Evolutionary conservation across 2,329 filamentous ascomycete species (phyloP), one percentile per base, ranked within the genome.

Genomic region (Penicillium sp.): DNA sequence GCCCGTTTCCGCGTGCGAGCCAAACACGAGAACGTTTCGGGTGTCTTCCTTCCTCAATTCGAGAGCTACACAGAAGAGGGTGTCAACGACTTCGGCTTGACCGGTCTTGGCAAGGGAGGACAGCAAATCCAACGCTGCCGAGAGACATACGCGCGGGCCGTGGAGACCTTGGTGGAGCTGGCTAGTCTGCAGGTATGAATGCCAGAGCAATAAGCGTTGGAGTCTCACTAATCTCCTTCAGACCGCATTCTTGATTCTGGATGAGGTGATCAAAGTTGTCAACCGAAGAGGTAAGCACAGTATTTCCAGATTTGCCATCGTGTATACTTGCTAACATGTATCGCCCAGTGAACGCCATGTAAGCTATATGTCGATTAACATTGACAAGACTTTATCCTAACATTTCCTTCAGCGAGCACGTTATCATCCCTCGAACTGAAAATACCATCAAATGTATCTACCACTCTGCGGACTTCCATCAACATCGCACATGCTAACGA

Each of bases 21-120:
- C 45, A 95, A 92, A 76, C 94, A 99, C 73, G 94, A 99, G 76
- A 99, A 99, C 77, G 92, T 99, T 45, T 96, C 92, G 6, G 94
- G 94, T 79, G 94, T 99, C 54, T 84, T 97, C 63, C 79, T 99
- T 38, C 94, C 94, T 25, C 84, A 90, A 28, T 99, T 97, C 64
- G 94, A 99, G 76, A 92, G 89, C 76, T 95, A 89, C 68, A 84
- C 87, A 22, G 87, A 86, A 11, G 92, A 97, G 66, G 90, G 88
- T 40, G 92, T 89, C 73, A 95, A 95, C 67, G 94, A 99, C 72
- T 99, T 99, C 72, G 91, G 89, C 57, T 81, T 99, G 75, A 99
- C 94, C 1, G 94, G 94, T 61, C 78, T 99, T 56, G 95, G 94
- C 56, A 96, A 96, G 75, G 94, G 94, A 71, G 94, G 94, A 43